Percentiles rank a stretch among this genome's conserved stretches.
phyloP scores from a whole-genome alignment of 2,329 filamentous ascomycete genomes.

The Stylonectria norvegica region DNA sequence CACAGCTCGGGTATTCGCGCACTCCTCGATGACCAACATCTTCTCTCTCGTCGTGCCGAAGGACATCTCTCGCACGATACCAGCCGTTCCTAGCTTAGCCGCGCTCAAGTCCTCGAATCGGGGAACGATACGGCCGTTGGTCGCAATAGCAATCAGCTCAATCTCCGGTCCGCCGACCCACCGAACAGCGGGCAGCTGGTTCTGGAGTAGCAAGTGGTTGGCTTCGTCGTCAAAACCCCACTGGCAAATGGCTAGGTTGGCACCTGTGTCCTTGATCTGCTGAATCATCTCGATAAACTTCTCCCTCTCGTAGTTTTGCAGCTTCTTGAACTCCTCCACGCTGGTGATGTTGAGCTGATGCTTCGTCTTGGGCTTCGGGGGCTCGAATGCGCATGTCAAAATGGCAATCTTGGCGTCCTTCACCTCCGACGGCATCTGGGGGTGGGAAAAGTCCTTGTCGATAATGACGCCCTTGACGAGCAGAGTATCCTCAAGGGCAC shows the following conservation, averaged over 20 bases:
- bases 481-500: conserved; percentile 85
- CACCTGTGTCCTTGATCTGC: conserved; percentile 95
- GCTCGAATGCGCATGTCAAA: conserved; percentile 95
- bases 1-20: conserved; percentile 93
- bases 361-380: conserved; percentile 99
- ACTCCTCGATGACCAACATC: conserved; percentile 99
- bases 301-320: conserved; percentile 91
- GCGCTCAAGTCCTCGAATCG: conserved; percentile 91
- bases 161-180: conserved; percentile 99
- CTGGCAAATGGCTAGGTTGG: conserved; percentile 97
- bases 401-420: conserved; percentile 96
- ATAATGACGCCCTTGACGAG: conserved; percentile 97
- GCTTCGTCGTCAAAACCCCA: conserved; percentile 99
- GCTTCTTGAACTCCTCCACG: conserved; percentile 96
- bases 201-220: conserved; percentile 94
- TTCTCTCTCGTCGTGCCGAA: conserved; percentile 98
- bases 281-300: conserved; percentile 99
- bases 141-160: conserved; percentile 96
- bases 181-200: conserved; percentile 89
- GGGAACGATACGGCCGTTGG: conserved; percentile 95
- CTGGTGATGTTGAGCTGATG: conserved; percentile 97
- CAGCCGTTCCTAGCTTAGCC: conserved; percentile 87
- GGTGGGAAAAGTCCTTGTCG: conserved; percentile 99
- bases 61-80: conserved; percentile 87
- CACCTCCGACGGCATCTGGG: conserved; percentile 97